Conservation (phyloP, 768 basidiomycete species). For the Gloeopeniophorella convolvens region DNA sequence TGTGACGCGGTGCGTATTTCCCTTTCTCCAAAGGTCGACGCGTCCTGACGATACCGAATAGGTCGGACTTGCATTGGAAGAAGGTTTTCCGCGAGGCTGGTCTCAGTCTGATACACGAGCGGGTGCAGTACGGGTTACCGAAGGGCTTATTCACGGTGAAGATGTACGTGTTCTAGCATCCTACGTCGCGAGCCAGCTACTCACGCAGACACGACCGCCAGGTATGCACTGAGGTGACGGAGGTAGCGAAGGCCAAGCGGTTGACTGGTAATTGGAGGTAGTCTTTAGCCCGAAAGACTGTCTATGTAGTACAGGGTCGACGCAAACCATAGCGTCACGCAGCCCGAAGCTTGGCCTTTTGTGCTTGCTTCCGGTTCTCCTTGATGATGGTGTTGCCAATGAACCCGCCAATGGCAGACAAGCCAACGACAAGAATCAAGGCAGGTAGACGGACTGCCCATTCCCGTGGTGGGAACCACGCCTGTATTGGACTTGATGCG, state of each 20-base stretch:
- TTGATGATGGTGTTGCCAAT: conserved; percentile 69
- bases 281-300: neutral
- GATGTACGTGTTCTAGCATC: conserved; percentile 47
- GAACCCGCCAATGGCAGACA: conserved; percentile 75
- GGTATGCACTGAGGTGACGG: conserved; percentile 55
- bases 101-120: conserved; percentile 61
- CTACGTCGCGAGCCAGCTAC: neutral
- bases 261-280: too few species aligned
- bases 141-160: conserved; percentile 77
- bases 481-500: conserved; percentile 61
- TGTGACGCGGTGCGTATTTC: conserved; percentile 61
- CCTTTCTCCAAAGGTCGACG: neutral
- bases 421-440: conserved; percentile 71
- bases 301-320: neutral
- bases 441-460: conserved; percentile 90
- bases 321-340: conserved; percentile 33
- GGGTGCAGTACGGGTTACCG: conserved; percentile 80
- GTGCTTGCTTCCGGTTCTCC: conserved; percentile 64
- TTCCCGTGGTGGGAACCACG: conserved; percentile 80
- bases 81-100: conserved; percentile 67
- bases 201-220: conserved; percentile 22
- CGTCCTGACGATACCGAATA: conserved; percentile 28
- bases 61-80: conserved; percentile 83
- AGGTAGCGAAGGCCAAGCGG: too few species aligned
- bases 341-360: conserved; percentile 53